Conservation (phyloP, 331 rosid genomes). For the Cydonia oblonga region DNA sequence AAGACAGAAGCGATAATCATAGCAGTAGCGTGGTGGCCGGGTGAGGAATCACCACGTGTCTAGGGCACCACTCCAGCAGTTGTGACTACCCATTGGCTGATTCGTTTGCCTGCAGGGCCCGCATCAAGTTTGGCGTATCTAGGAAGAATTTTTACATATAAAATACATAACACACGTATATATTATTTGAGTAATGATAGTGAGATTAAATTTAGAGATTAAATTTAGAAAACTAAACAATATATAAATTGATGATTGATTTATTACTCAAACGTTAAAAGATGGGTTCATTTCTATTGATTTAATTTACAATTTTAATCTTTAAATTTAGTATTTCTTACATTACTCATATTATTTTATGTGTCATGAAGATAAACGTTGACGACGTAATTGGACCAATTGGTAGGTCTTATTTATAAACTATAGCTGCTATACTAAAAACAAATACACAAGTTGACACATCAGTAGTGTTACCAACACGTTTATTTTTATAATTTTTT, state of each 20-base stretch:
- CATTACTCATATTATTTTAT: too few species aligned
- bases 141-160: background rate
- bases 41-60: conserved; percentile 52
- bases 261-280: too few species aligned
- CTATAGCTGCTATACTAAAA: background rate
- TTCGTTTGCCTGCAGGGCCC: conserved; percentile 18
- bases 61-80: conserved; percentile 33
- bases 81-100: conserved; percentile 25
- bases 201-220: fast-evolving
- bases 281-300: fast-evolving
- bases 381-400: background rate
- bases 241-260: too few species aligned
- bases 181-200: fast-evolving
- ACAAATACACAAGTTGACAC: too few species aligned
- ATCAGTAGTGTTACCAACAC: too few species aligned
- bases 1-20: conserved; percentile 50
- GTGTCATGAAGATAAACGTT: too few species aligned
- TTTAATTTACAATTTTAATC: too few species aligned
- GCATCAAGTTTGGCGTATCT: conserved; percentile 32
- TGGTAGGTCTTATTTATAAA: background rate
- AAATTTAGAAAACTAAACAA: too few species aligned
- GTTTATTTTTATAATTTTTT: too few species aligned
- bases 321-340: too few species aligned
- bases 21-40: conserved; percentile 49
- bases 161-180: too few species aligned